Evolutionary conservation across 768 basidiomycete species (phyloP), one percentile per base, ranked within the genome.

Genomic region (Rhodocollybia butyracea): DNA sequence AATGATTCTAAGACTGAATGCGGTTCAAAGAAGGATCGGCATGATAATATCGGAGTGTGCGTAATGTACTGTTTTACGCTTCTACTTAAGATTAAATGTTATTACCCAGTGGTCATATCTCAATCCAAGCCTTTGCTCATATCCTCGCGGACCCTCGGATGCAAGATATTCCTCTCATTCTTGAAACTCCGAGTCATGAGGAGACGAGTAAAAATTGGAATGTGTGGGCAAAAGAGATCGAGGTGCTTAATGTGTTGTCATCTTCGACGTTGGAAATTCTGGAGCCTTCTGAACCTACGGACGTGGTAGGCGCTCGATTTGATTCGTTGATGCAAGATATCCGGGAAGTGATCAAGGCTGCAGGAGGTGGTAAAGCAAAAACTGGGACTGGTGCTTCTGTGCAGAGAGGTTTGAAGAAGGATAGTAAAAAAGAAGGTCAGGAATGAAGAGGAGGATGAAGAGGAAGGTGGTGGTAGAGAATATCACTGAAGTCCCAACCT

Each of bases 11-110:
- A 91, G 66, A 79, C 78, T 8, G 73, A 71, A 1, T 73, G 82
- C 12, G 79, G 75, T 3, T 85, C 86, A 12, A 85, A 79, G 60
- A 85, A 82, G 60, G 93, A 94, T 62, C 71, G 89, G 36, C 93
- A 94, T 60, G 85, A 92, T 67, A 94, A 91, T 58, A 85, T 94
- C 34, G 93, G 93, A 21, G 66, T 89, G 88, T 90, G 63, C 59
- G 88, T 77, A 3, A 5, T 38, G 21, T 17, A 34, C 34, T 17
- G 45, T 1, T 34, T 52, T 17, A 32, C 39, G 38, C 38, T 46
- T 24, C 17, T 29, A 15, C 32, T 36, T 19, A 1, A 38, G 2
- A 40, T 29, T 5, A 39, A 13, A 5, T 31, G 29, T 19, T 26
- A 12, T 30, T 40, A 39, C 38, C 5, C 59, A 92, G 89, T 7